Evolutionary conservation across 148 eudicot genomes (phyloP), one percentile per base, ranked within the genome.

Genomic region (Spergularia marina): DNA sequence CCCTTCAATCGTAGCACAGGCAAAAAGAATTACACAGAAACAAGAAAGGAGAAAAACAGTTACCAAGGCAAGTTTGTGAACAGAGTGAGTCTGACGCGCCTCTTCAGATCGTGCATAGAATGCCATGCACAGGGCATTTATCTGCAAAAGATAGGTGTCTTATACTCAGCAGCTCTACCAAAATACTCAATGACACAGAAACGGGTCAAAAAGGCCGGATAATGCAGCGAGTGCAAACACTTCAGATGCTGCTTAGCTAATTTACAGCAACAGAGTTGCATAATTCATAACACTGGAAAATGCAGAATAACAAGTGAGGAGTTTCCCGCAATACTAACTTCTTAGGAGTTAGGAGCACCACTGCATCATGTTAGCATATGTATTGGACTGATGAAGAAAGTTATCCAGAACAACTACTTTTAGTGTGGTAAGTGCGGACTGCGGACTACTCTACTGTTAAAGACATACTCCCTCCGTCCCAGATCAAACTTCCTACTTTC

Each of bases 41-140:
- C 58, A 17, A 49, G 61, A 67, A 64, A 49, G 47, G 18, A 15
- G n/a, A 40, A 68, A 68, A 62, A 51, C 55, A 72, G 20, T 83
- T 87, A 92, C 97, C 94, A 92, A 83, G 72, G 97, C 94, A 77
- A 95, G 93, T 87, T 90, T 95, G 85, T 90, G 96, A 83, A 90
- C 80, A 54, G 97, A 92, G 63, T 92, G 92, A 83, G 91, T 92
- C 81, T 92, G 98, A 66, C 97, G 97, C 69, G 92, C 97, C 89
- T 92, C 97, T 79, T 95, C 97, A 71, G 98, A 92, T 52, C 94
- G 88, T 69, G 98, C 96, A 84, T 90, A 95, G 80, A 95, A 92
- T 69, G 98, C 98, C 98, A 92, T 88, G 84, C 97, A 92, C 83
- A 95, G 77, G 65, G 98, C 98, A 88, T 84, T 87, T 81, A 92